Percentiles rank a stretch among this genome's conserved stretches.
Evolutionary conservation across 2,329 filamentous ascomycete genomes (phyloP).

Genomic region (Fusarium sp.): DNA sequence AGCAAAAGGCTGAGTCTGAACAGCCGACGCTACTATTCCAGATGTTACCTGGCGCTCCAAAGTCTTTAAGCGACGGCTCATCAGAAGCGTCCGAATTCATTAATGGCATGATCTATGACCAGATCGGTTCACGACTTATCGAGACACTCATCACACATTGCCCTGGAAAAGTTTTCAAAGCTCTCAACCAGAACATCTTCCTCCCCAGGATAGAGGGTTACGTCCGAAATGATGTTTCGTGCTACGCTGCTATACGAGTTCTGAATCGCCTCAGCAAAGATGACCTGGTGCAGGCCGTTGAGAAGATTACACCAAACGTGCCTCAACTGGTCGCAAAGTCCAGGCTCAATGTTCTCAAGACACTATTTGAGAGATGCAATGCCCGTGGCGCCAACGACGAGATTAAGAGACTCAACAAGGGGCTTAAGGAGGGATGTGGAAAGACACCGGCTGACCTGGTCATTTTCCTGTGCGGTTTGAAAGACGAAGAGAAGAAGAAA

Average conservation of each 20-base stretch:
- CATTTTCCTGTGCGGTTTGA: constrained; percentile 58
- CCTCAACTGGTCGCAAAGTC: constrained; percentile 76
- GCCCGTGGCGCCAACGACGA: constrained; percentile 69
- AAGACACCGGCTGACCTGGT: constrained; percentile 57
- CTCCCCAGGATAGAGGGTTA: constrained; percentile 80
- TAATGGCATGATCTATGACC: constrained; percentile 86
- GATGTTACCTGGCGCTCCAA: constrained; percentile 77
- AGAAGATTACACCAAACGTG: constrained; percentile 76
- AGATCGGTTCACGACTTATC: constrained; percentile 86
- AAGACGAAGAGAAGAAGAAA: constrained; percentile 49
- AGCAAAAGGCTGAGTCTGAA: constrained; percentile 44
- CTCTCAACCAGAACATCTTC: constrained; percentile 81
- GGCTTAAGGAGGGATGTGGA: constrained; percentile 58
- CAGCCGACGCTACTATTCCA: constrained; percentile 71
- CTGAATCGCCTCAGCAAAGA: constrained; percentile 87
- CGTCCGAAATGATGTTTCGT: constrained; percentile 88
- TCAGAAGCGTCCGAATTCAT: constrained; percentile 81
- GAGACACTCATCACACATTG: constrained; percentile 84
- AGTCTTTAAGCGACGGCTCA: constrained; percentile 74
- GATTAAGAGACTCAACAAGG: constrained; percentile 57
- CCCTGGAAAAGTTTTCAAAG: constrained; percentile 91
- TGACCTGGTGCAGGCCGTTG: constrained; percentile 77
- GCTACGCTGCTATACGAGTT: constrained; percentile 84
- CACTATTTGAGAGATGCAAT: constrained; percentile 82
- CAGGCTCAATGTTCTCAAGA: constrained; percentile 80